Evolutionary conservation across 768 basidiomycete species (phyloP).

Genomic region (Leccinum broughii): DNA sequence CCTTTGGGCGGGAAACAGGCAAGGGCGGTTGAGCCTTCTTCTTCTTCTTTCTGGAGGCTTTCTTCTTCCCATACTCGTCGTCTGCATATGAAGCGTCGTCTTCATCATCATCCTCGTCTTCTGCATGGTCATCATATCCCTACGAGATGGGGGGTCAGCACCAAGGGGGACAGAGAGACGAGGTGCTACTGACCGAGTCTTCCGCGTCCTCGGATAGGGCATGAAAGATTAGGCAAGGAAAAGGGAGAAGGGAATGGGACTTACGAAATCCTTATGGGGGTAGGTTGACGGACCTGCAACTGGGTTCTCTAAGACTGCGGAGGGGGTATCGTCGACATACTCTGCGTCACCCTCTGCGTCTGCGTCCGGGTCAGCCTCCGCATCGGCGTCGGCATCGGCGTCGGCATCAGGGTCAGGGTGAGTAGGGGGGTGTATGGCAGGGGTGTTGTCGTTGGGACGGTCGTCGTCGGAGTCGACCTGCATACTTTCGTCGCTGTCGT

Average conservation of each 20-base stretch:
- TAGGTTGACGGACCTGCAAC: constrained; percentile 42
- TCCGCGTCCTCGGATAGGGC: constrained; percentile 27
- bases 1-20: constrained; percentile 54
- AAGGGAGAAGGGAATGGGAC: constrained; percentile 28
- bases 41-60: constrained; percentile 68
- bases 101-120: constrained; percentile 65
- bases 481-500: constrained; percentile 61
- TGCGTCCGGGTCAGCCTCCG: constrained; percentile 52
- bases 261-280: constrained; percentile 62
- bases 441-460: constrained; percentile 15
- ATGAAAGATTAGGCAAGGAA: not conserved
- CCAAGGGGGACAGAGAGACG: constrained; percentile 9
- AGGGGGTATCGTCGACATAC: constrained; percentile 39
- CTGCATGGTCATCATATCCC: constrained; percentile 54
- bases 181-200: constrained; percentile 32
- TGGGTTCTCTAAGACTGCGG: constrained; percentile 37
- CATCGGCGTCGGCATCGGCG: constrained; percentile 55
- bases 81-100: constrained; percentile 80
- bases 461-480: constrained; percentile 65
- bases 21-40: constrained; percentile 42
- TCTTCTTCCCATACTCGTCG: constrained; percentile 74
- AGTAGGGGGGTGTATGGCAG: constrained; percentile 18
- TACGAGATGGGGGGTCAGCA: constrained; percentile 43
- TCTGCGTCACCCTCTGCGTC: constrained; percentile 45
- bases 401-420: constrained; percentile 34